Percentiles rank a stretch among this genome's conserved stretches.
These are phyloP conservation scores for Aspergillus quadricinctus DNA, from an alignment of 2,329 filamentous ascomycete species.

Conservation along the genomic window DNA sequence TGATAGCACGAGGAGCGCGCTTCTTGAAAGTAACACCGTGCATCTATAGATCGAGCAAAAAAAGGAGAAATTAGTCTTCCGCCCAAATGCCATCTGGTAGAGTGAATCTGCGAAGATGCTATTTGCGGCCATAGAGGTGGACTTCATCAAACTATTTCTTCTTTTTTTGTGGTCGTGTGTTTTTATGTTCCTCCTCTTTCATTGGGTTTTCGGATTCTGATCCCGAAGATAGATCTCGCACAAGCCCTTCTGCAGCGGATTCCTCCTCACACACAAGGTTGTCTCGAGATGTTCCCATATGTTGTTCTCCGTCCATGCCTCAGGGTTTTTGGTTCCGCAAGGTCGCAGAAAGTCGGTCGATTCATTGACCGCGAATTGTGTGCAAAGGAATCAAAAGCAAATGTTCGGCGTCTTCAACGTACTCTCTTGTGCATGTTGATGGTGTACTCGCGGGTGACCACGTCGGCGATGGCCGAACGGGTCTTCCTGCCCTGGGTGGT, in stretches of 20 bases:
- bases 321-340: conserved; percentile 13
- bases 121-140: conserved; percentile 52
- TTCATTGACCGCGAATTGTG: conserved; percentile 5
- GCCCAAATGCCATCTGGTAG: conserved; percentile 49
- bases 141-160: conserved; percentile 67
- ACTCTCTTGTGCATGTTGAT: conserved; percentile 99
- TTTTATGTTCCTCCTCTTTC: conserved; percentile 7
- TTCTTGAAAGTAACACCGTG: conserved; percentile 99
- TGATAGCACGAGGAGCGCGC: conserved; percentile 95
- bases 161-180: conserved; percentile 26
- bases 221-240: neutral
- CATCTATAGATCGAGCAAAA: conserved; percentile 57
- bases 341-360: conserved; percentile 3
- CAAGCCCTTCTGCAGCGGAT: neutral
- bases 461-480: conserved; percentile 96
- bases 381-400: conserved; percentile 9
- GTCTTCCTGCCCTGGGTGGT: conserved; percentile 61
- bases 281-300: neutral
- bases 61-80: conserved; percentile 61
- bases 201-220: neutral
- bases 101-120: conserved; percentile 18
- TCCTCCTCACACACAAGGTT: neutral
- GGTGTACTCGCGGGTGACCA: conserved; percentile 99
- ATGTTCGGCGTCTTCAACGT: conserved; percentile 49
- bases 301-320: conserved; percentile 33